A percentile compares a stretch with the other conserved stretches of the same genome.
Conservation (phyloP, 371 early-diverging fungal genomes). For the Paraphysoderma sedebokerense region DNA sequence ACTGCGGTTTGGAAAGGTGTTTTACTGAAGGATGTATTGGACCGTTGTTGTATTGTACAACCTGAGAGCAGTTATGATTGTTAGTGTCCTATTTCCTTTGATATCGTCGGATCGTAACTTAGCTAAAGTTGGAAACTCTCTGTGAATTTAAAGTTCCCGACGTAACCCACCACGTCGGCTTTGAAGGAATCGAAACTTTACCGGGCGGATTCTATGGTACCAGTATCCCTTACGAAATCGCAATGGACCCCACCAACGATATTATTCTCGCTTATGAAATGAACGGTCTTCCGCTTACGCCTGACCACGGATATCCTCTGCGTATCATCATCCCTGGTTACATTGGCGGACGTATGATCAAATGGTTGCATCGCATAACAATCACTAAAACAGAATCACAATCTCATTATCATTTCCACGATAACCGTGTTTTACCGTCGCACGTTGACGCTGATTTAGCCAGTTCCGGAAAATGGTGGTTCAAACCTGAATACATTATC, state of each 20-base stretch:
- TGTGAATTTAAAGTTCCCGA: conserved; percentile 10
- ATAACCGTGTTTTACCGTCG: conserved; percentile 67
- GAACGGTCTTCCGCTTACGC: conserved; percentile 57
- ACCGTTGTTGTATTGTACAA: too few relatives aligned
- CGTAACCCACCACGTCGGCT: conserved; percentile 38
- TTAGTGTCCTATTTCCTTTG: too few relatives aligned
- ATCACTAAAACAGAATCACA: conserved; percentile 37
- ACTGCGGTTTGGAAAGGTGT: conserved; percentile 72
- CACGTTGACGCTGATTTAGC: conserved; percentile 27
- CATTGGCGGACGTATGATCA: conserved; percentile 72
- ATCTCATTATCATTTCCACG: conserved; percentile 56
- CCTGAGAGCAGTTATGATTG: too few relatives aligned
- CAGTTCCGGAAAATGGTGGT: conserved; percentile 32
- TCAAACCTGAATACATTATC: conserved; percentile 37
- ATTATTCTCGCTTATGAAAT: conserved; percentile 72
- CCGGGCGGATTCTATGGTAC: conserved; percentile 59
- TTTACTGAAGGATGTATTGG: conserved; percentile 50
- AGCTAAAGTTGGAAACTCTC: too few relatives aligned
- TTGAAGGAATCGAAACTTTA: conserved; percentile 46
- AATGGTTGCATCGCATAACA: conserved; percentile 48
- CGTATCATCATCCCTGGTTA: conserved; percentile 69
- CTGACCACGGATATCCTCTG: conserved; percentile 66
- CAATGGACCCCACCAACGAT: conserved; percentile 46
- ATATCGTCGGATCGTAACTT: too few relatives aligned
- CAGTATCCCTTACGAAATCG: conserved; percentile 48